Evolutionary conservation across 345 rosid species (phyloP).

Genomic region (Murraya paniculata): DNA sequence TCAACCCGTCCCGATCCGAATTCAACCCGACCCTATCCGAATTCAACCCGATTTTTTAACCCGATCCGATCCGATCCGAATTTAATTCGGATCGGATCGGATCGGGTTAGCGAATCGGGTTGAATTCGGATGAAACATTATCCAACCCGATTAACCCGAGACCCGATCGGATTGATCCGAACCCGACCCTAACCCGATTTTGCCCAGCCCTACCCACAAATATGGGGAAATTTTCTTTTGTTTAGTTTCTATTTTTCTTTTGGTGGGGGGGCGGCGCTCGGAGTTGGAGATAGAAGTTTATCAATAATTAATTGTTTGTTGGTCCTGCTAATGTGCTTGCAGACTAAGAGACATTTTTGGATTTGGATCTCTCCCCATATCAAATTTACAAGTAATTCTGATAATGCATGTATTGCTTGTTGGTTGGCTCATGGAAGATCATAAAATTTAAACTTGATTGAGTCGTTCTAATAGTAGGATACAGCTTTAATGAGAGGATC

Average conservation of each 20-base stretch:
- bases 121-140: no score
- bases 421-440: background rate
- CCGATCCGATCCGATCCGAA: no score
- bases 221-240: background rate
- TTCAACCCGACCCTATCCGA: no score
- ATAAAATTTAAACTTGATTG: background rate
- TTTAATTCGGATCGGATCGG: no score
- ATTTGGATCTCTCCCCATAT: constrained; percentile 9
- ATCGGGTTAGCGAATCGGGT: no score
- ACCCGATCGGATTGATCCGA: no score
- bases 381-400: background rate
- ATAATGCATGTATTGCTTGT: background rate
- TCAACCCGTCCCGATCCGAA: no score
- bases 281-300: background rate
- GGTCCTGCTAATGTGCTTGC: background rate
- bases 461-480: background rate
- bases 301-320: background rate
- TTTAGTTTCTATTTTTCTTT: background rate
- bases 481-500: background rate
- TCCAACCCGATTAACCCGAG: no score
- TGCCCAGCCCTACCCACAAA: no score
- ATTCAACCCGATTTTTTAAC: no score
- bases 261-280: no score
- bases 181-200: no score
- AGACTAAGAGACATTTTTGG: background rate